Base-by-base conservation (phyloP, 352 stramenopile genomes). In the Phytophthora cajani region DNA sequence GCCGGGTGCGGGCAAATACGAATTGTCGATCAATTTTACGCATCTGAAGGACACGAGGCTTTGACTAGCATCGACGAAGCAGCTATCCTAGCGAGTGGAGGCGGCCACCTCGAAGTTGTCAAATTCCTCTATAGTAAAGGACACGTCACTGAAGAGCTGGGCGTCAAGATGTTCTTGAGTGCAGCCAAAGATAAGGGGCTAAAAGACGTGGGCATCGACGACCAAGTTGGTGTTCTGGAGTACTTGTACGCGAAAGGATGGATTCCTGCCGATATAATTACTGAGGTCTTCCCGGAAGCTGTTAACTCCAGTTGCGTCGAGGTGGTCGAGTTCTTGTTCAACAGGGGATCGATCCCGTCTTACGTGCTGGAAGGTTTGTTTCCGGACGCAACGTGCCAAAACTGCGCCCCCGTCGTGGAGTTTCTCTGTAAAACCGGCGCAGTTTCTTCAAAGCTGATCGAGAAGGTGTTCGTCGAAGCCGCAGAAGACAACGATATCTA, bases 341-440 rank as follows among this genome's bases (percentile, higher is more conserved):
- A 10, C 16, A 46, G 30, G 32, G n/a, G n/a, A 23, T n/a, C n/a
- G 1, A 47, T 59, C 8, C 53, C 53, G 33, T 27, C 53, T 47
- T 30, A 59, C 32, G 53, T 59, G n/a, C 12, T 59, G 14, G n/a
- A 59, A 30, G 53, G 46, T n/a, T 32, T n/a, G 11, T 59, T 59
- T 32, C 17, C 12, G 19, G 17, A 59, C 1, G 17, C 53, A 16
- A 19, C n/a, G 9, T 59, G n/a, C 10, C 17, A 16, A 12, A 47
- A 47, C 30, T 47, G 52, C 30, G 52, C 30, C 19, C 27, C 16
- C 16, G 30, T 46, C 6, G 52, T 58, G n/a, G n/a, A 3, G 11
- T 47, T 32, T 17, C 53, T 59, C 42, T 33, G 42, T 21, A 32
- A 59, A 14, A 30, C 53, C 2, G 32, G 53, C 9, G 19, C n/a